A percentile compares a stretch with the other conserved stretches of the same genome.
Evolutionary conservation across 2,329 filamentous ascomycete species (phyloP).

Genomic region (Madurella mycetomatis): DNA sequence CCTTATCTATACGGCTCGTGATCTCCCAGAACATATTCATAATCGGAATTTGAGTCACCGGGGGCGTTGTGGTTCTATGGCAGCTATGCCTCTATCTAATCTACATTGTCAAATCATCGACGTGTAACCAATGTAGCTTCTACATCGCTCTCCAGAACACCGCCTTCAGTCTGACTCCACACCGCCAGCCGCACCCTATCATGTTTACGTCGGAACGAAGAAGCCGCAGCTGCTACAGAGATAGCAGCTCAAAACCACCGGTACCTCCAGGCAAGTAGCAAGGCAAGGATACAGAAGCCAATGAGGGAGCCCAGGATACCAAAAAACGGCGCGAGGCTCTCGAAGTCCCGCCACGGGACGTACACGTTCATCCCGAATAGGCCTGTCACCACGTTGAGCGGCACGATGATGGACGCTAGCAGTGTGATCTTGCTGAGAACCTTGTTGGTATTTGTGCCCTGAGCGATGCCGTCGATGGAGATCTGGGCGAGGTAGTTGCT

Average conservation of each 20-base stretch:
- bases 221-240: background rate
- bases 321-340: constrained; percentile 53
- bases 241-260: constrained; percentile 8
- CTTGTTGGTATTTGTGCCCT: constrained; percentile 83
- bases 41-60: too few relatives aligned
- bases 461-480: constrained; percentile 82
- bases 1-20: too few relatives aligned
- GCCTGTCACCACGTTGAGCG: constrained; percentile 86
- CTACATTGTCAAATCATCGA: background rate
- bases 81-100: background rate
- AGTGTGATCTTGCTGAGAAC: constrained; percentile 94
- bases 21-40: too few relatives aligned
- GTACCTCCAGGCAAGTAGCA: constrained; percentile 40
- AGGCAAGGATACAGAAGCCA: constrained; percentile 44
- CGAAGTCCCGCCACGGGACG: constrained; percentile 58
- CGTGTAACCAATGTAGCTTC: background rate
- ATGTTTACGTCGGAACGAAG: background rate
- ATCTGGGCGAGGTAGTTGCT: constrained; percentile 95
- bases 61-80: too few relatives aligned
- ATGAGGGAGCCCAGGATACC: constrained; percentile 51
- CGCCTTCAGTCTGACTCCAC: background rate
- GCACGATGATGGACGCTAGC: constrained; percentile 90
- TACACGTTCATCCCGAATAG: constrained; percentile 84
- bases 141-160: background rate
- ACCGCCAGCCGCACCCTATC: background rate